These are phyloP conservation scores for Mycena leptocephala DNA, from an alignment of 768 basidiomycete species.

Conservation along the genomic window DNA sequence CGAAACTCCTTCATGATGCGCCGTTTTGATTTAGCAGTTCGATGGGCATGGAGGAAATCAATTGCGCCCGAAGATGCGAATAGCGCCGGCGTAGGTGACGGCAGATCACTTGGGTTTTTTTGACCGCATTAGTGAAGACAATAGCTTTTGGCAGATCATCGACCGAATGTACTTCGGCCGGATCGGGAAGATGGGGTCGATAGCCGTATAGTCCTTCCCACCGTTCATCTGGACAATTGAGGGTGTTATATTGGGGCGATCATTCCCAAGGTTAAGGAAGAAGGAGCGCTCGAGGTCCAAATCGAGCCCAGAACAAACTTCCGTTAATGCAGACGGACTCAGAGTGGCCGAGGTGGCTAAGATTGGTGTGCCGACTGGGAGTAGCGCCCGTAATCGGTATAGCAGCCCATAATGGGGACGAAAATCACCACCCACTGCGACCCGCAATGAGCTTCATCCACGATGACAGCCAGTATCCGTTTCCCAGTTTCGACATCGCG, in stretches of 20 bases:
- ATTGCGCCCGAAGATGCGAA: constrained; percentile 32
- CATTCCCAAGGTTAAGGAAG: constrained; percentile 55
- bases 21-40: constrained; percentile 38
- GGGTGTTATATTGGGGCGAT: constrained; percentile 47
- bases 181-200: constrained; percentile 9
- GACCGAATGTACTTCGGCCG: neutral
- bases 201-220: constrained; percentile 10
- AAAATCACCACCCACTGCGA: constrained; percentile 54
- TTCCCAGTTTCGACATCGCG: neutral
- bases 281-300: constrained; percentile 43
- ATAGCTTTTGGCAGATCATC: constrained; percentile 26
- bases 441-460: constrained; percentile 61
- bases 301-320: constrained; percentile 42
- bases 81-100: constrained; percentile 35
- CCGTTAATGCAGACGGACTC: constrained; percentile 42
- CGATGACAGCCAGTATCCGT: constrained; percentile 43
- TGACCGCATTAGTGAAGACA: constrained; percentile 41
- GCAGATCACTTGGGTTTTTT: constrained; percentile 33
- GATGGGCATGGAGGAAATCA: constrained; percentile 45
- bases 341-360: constrained; percentile 54
- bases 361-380: constrained; percentile 48
- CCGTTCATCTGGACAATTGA: constrained; percentile 13
- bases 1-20: constrained; percentile 41
- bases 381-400: constrained; percentile 45
- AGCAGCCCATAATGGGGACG: constrained; percentile 48